Conservation (phyloP, 1,284 basidiomycete species). For the Fomitopsis palustris region DNA sequence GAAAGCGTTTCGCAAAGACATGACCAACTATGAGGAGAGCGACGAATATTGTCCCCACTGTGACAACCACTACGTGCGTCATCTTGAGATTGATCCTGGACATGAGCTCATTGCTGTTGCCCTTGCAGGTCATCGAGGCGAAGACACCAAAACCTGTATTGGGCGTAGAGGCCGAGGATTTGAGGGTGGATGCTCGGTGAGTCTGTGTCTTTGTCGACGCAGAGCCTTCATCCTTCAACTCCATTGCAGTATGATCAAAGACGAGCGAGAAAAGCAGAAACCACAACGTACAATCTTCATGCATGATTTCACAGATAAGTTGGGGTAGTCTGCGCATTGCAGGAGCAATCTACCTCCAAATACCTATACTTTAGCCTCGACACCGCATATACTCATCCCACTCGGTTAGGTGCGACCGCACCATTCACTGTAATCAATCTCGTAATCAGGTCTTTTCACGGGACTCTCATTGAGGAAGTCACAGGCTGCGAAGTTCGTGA, state of each 20-base stretch:
- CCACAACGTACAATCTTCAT: conserved; percentile 47
- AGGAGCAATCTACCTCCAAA: not conserved
- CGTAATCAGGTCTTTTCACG: too few relatives aligned
- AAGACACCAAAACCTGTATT: conserved; percentile 87
- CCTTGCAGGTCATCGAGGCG: conserved; percentile 81
- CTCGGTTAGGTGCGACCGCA: too few relatives aligned
- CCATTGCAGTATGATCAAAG: conserved; percentile 59
- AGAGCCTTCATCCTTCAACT: not conserved
- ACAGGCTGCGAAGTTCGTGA: too few relatives aligned
- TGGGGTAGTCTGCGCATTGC: conserved; percentile 25
- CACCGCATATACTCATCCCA: too few relatives aligned
- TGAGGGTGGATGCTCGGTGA: conserved; percentile 81
- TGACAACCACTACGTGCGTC: conserved; percentile 91
- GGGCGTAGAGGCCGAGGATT: conserved; percentile 88
- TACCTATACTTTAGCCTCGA: too few relatives aligned
- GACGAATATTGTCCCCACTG: conserved; percentile 99
- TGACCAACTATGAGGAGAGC: conserved; percentile 87
- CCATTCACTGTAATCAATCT: too few relatives aligned
- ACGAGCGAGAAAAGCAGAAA: conserved; percentile 58
- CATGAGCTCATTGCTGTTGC: not conserved
- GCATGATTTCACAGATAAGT: conserved; percentile 34
- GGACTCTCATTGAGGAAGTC: too few relatives aligned
- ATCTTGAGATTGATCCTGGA: not conserved
- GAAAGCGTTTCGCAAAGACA: conserved; percentile 96
- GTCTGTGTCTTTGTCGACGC: conserved; percentile 22